Evolutionary conservation across 2,329 filamentous ascomycete genomes (phyloP).

Genomic region (Calonectria pseudoreteaudii): DNA sequence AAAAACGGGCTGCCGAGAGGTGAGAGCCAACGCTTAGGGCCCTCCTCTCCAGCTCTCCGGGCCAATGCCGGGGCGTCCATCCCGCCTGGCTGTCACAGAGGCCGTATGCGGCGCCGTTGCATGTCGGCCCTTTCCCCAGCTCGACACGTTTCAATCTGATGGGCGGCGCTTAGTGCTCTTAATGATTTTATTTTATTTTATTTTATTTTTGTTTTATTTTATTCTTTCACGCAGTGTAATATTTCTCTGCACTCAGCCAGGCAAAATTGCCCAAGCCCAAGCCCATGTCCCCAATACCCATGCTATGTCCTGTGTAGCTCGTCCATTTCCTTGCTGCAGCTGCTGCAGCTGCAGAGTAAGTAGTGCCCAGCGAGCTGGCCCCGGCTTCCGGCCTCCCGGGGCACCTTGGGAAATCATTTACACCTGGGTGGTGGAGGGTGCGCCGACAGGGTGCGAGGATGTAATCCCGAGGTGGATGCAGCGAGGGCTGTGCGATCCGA

Average conservation of each 20-base stretch:
- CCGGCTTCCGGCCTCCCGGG: slow-evolving; percentile 14
- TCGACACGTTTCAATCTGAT: slow-evolving; percentile 24
- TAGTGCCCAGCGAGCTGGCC: background rate
- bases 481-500: slow-evolving; percentile 18
- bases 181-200: no score
- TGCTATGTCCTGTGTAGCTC: no score
- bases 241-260: background rate
- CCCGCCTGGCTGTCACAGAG: slow-evolving; percentile 4
- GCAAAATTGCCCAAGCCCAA: background rate
- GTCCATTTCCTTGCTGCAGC: background rate
- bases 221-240: background rate
- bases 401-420: slow-evolving; percentile 8
- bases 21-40: slow-evolving; percentile 3
- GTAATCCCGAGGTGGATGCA: slow-evolving; percentile 11
- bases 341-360: no score
- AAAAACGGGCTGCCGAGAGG: background rate
- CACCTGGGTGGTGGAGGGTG: slow-evolving; percentile 7
- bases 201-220: background rate
- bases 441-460: slow-evolving; percentile 7
- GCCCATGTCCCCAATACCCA: no score
- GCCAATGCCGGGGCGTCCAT: background rate
- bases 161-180: background rate
- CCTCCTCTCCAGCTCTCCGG: background rate
- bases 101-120: background rate
- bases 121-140: slow-evolving; percentile 13